Evolutionary conservation across 176 grass and related monocot species (phyloP), one percentile per base, ranked within the genome.

Genomic region (Oryza meyeriana): DNA sequence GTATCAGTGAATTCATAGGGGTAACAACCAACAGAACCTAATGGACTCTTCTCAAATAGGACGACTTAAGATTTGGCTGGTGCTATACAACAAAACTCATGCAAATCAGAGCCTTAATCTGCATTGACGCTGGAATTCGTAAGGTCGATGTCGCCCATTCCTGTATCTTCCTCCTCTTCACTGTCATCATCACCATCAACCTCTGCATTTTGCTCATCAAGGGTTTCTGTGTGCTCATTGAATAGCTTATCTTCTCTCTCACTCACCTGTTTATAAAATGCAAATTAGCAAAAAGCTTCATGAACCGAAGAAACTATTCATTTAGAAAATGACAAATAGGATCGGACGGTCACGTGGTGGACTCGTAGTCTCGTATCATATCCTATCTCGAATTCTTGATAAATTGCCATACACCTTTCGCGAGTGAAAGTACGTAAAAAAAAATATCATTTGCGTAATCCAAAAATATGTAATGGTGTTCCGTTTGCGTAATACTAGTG

Each of bases 111-210:
- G 44, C 42, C 73, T 83, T 85, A 90, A 69, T 83, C 84, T 6
- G 78, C 84, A 18, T 76, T 59, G 69, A 94, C 92, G 1, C 92
- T 84, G 1, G 86, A 73, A 64, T 79, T 85, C 0, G 84, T 80
- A n/a, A 94, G 59, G 48, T 98, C 88, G 0, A 85, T 42, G 12
- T 94, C 88, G 0, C 95, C 95, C 95, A 98, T 98, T 85, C 95
- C 95, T 22, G 90, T 98, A 50, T 98, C 95, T 89, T 98, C 95
- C 79, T 95, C 93, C n/a, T 92, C 94, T 74, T 93, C 95, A 28
- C 88, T 94, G 30, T 89, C 95, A 71, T 81, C 88, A 9, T 98
- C 95, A 47, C 95, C 95, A 91, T 92, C 95, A 36, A 98, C 84
- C 86, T 98, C 95, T 0, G 88, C 84, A 4, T 94, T 98, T 80